phyloP scores from a whole-genome alignment of 1,284 basidiomycete species.

The Trichosporon coremiiforme region DNA sequence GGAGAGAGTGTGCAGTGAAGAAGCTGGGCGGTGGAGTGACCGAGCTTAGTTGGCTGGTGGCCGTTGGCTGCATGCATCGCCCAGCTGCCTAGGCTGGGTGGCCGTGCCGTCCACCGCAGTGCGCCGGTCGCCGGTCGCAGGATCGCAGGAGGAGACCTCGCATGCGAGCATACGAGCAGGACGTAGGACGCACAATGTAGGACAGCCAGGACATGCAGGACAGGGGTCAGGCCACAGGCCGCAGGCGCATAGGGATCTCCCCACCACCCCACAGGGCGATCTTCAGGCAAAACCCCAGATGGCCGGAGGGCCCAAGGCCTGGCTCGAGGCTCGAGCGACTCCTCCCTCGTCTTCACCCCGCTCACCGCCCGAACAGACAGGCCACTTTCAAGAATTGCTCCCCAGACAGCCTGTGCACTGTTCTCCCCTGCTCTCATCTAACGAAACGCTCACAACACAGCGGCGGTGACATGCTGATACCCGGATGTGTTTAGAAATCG shows the following conservation, averaged over 20 bases:
- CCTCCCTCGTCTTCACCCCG: neutral
- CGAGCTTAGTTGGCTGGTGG: slow-evolving; percentile 2
- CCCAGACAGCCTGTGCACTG: neutral
- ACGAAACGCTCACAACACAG: neutral
- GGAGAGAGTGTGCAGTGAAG: neutral
- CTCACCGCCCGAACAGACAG: neutral
- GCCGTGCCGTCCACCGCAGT: neutral
- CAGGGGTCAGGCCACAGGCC: neutral
- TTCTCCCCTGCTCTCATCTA: neutral
- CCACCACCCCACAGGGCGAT: neutral
- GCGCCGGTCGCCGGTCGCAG: neutral
- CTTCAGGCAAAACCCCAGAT: neutral
- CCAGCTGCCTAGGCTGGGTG: too few relatives aligned
- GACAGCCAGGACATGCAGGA: neutral
- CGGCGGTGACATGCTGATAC: neutral
- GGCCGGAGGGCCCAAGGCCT: neutral
- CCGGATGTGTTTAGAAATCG: neutral
- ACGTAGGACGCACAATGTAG: neutral
- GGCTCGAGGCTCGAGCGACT: slow-evolving; percentile 1
- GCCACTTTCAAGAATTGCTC: neutral
- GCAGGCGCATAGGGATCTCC: slow-evolving; percentile 2
- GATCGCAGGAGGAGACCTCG: too few relatives aligned
- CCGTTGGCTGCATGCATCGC: neutral
- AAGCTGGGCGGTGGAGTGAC: neutral
- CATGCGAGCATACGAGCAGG: too few relatives aligned